A percentile compares a stretch with the other conserved stretches of the same genome.
Conservation (phyloP, 2,329 filamentous ascomycete genomes). For the Pseudogymnoascus sp. region DNA sequence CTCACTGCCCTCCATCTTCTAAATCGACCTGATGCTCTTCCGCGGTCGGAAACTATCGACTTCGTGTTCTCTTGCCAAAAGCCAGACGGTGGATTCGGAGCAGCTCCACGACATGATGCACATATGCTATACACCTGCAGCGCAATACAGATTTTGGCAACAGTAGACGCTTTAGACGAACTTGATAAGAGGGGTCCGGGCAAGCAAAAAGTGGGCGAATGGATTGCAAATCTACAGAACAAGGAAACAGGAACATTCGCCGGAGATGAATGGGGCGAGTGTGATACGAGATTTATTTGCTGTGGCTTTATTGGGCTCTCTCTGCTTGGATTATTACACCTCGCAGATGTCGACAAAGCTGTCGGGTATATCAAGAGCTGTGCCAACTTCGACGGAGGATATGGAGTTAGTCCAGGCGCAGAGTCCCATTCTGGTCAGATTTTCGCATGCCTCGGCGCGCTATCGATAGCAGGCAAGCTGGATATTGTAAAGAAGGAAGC, state of each 20-base stretch:
- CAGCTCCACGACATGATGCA: slow-evolving; percentile 86
- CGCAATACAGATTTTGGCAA: slow-evolving; percentile 85
- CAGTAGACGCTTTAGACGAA: slow-evolving; percentile 74
- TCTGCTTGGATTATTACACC: slow-evolving; percentile 62
- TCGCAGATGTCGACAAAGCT: slow-evolving; percentile 73
- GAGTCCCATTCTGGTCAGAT: slow-evolving; percentile 95
- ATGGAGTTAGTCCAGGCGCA: slow-evolving; percentile 79
- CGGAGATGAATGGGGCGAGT: slow-evolving; percentile 94
- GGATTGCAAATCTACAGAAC: slow-evolving; percentile 80
- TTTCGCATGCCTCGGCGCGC: slow-evolving; percentile 83
- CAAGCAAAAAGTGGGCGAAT: slow-evolving; percentile 59
- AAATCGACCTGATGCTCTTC: slow-evolving; percentile 69
- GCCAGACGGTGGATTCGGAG: slow-evolving; percentile 82
- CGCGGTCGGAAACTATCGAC: slow-evolving; percentile 71
- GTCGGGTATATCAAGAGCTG: slow-evolving; percentile 73
- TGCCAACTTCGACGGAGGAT: slow-evolving; percentile 90
- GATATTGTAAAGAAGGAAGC: slow-evolving; percentile 77
- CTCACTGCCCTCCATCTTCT: slow-evolving; percentile 82
- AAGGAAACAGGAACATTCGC: slow-evolving; percentile 75
- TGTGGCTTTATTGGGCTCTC: slow-evolving; percentile 84
- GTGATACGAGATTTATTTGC: slow-evolving; percentile 91
- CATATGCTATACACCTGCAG: slow-evolving; percentile 96
- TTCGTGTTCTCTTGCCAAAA: slow-evolving; percentile 96
- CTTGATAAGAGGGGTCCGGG: slow-evolving; percentile 60
- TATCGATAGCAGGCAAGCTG: slow-evolving; percentile 73